A percentile compares a stretch with the other conserved stretches of the same genome.
phyloP scores from a whole-genome alignment of 163 green algal species.

The Chlorella variabilis region DNA sequence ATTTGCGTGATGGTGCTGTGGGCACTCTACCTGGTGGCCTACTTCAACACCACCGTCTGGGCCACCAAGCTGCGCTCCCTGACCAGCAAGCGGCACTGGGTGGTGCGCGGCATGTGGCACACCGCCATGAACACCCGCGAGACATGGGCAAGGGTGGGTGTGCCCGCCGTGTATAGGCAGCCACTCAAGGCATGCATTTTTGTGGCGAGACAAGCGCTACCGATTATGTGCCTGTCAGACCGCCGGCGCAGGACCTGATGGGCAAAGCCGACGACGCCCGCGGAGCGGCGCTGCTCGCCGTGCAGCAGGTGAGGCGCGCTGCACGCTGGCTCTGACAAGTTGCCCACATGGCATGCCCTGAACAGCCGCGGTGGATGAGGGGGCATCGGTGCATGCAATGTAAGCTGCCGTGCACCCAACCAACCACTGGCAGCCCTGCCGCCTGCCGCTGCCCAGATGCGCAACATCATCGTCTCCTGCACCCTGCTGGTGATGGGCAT shows the following conservation, averaged over 20 bases:
- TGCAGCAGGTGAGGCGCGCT: conserved; percentile 8
- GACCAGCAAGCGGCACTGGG: background rate
- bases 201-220: no score
- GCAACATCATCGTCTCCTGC: conserved; percentile 13
- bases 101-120: conserved; percentile 1
- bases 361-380: background rate
- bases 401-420: no score
- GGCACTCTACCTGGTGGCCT: background rate
- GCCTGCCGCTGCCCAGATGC: background rate
- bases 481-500: conserved; percentile 35
- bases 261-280: conserved; percentile 4
- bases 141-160: conserved; percentile 13
- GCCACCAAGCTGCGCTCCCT: background rate
- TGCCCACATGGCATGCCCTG: background rate
- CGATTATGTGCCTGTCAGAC: no score
- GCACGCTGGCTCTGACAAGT: background rate
- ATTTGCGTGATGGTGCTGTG: background rate
- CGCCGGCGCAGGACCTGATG: conserved; percentile 25
- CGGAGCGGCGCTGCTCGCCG: conserved; percentile 15
- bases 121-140: background rate
- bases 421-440: background rate
- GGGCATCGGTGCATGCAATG: background rate
- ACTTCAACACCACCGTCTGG: conserved; percentile 10
- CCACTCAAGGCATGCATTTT: no score
- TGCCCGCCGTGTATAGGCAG: background rate